A percentile compares a stretch with the other conserved stretches of the same genome.
Evolutionary conservation across 176 grass and related monocot genomes (phyloP).

Genomic region (Elaeis guineensis): DNA sequence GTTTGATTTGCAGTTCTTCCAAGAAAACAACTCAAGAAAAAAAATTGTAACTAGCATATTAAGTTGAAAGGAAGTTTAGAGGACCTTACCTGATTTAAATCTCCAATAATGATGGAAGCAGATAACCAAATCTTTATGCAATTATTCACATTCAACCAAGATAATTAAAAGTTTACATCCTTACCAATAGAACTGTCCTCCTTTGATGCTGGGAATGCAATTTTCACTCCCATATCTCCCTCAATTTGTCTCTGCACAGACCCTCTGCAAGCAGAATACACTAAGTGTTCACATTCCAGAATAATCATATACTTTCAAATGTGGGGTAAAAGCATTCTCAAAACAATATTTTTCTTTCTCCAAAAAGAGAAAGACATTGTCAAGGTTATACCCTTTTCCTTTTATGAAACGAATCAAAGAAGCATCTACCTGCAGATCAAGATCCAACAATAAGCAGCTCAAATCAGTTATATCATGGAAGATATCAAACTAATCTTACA

Average conservation of each 20-base stretch:
- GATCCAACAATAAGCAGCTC: too few relatives aligned
- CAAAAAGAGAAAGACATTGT: slow-evolving; percentile 9
- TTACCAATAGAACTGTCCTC: slow-evolving; percentile 52
- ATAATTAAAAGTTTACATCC: slow-evolving; percentile 9
- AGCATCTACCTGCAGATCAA: slow-evolving; percentile 49
- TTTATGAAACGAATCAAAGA: slow-evolving; percentile 61
- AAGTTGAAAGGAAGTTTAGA: too few relatives aligned
- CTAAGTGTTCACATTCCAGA: background rate
- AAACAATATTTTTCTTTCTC: too few relatives aligned
- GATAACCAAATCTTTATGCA: background rate
- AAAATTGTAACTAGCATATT: too few relatives aligned
- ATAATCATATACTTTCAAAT: too few relatives aligned
- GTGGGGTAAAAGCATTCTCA: too few relatives aligned
- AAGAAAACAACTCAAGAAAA: too few relatives aligned
- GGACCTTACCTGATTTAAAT: too few relatives aligned
- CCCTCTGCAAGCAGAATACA: slow-evolving; percentile 37
- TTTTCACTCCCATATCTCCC: slow-evolving; percentile 55
- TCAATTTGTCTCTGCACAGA: slow-evolving; percentile 77
- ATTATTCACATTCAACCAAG: background rate
- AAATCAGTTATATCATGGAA: background rate
- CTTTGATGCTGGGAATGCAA: slow-evolving; percentile 60
- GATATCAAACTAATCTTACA: too few relatives aligned
- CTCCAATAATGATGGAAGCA: too few relatives aligned
- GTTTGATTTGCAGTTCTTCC: too few relatives aligned
- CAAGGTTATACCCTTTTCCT: slow-evolving; percentile 55